Evolutionary conservation across 2,329 filamentous ascomycete species (phyloP).

Genomic region (Aspergillus pseudoglaucus): DNA sequence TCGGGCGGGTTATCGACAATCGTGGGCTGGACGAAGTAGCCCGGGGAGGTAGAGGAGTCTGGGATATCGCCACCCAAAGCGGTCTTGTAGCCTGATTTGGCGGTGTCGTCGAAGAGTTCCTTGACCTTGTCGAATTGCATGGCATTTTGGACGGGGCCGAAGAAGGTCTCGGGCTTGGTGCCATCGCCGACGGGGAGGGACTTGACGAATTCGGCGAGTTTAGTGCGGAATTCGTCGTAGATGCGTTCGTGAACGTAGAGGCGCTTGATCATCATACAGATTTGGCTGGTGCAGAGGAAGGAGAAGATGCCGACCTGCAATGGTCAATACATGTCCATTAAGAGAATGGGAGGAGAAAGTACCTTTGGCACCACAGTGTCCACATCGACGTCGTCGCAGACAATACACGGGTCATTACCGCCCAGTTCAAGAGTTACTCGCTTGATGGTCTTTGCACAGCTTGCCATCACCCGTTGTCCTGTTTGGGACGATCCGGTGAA

Average conservation of each 20-base stretch:
- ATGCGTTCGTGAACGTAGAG: slow-evolving; percentile 57
- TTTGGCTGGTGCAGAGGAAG: slow-evolving; percentile 50
- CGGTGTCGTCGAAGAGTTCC: slow-evolving; percentile 50
- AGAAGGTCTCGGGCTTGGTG: slow-evolving; percentile 40
- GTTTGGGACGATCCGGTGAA: slow-evolving; percentile 54
- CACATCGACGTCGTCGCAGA: slow-evolving; percentile 50
- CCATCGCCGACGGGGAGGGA: slow-evolving; percentile 32
- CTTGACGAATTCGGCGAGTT: slow-evolving; percentile 42
- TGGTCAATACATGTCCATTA: background rate
- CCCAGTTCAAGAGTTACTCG: slow-evolving; percentile 49
- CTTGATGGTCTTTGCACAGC: slow-evolving; percentile 48
- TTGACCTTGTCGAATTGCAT: slow-evolving; percentile 59
- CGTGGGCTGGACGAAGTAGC: slow-evolving; percentile 54
- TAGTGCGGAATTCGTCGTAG: slow-evolving; percentile 50
- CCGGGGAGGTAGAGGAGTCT: slow-evolving; percentile 38
- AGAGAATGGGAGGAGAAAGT: background rate
- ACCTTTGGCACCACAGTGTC: slow-evolving; percentile 37
- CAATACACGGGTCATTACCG: slow-evolving; percentile 51
- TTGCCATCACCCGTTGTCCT: slow-evolving; percentile 45
- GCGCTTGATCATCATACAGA: slow-evolving; percentile 53
- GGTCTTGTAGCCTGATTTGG: slow-evolving; percentile 48
- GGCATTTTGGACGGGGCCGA: slow-evolving; percentile 58
- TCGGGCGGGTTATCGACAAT: slow-evolving; percentile 54
- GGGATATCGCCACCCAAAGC: slow-evolving; percentile 44
- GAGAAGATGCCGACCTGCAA: slow-evolving; percentile 39